Evolutionary conservation across 202 grass and related monocot genomes (phyloP).

Genomic region (Schoenoplectus triqueter): DNA sequence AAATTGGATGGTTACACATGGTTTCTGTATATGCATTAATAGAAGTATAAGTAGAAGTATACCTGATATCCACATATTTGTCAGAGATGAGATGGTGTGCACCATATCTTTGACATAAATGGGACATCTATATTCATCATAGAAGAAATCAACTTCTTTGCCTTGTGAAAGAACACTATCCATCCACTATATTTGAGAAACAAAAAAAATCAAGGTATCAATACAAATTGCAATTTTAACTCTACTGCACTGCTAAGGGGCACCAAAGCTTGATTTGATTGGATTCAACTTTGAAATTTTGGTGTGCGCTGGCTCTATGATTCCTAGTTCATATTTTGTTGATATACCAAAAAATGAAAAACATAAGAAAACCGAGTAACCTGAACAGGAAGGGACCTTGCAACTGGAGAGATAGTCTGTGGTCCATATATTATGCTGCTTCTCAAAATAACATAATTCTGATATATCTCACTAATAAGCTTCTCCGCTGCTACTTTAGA

Average conservation of each 20-base stretch:
- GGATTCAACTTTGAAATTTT: not conserved
- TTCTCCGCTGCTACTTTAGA: slow-evolving; percentile 88
- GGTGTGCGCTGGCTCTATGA: not conserved
- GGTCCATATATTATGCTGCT: slow-evolving; percentile 97
- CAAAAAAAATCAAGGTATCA: slow-evolving; percentile 29
- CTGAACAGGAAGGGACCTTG: slow-evolving; percentile 90
- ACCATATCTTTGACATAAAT: slow-evolving; percentile 93
- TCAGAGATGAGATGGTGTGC: slow-evolving; percentile 58
- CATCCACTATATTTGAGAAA: slow-evolving; percentile 83
- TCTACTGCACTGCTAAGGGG: not conserved
- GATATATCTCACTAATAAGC: slow-evolving; percentile 60
- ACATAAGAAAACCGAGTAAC: slow-evolving; percentile 29
- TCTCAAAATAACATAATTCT: slow-evolving; percentile 83
- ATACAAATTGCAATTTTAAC: slow-evolving; percentile 9
- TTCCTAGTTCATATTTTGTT: not conserved
- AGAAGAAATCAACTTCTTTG: slow-evolving; percentile 78
- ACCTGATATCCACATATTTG: slow-evolving; percentile 82
- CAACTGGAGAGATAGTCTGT: slow-evolving; percentile 80
- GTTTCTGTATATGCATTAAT: not conserved
- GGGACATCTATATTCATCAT: slow-evolving; percentile 82
- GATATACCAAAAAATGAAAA: not conserved
- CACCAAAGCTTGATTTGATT: not conserved
- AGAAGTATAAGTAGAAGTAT: slow-evolving; percentile 3
- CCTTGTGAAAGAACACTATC: slow-evolving; percentile 76
- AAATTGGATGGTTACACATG: not conserved